These are phyloP conservation scores for Panellus pusillus DNA, from an alignment of 768 basidiomycete genomes.

Conservation along the genomic window DNA sequence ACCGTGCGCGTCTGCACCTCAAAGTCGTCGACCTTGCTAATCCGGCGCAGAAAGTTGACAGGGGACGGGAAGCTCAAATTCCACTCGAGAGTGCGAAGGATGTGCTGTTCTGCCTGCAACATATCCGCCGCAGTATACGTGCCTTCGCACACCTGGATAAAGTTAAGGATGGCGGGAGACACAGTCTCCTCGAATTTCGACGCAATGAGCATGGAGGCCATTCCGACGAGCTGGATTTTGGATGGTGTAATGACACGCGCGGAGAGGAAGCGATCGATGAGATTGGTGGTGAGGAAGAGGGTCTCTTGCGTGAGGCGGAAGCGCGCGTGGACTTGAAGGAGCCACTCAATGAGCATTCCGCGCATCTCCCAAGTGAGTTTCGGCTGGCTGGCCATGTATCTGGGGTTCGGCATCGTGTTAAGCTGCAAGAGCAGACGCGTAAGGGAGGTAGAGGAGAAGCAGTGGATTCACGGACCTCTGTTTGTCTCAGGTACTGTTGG, in stretches of 20 bases:
- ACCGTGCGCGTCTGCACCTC: conserved; percentile 83
- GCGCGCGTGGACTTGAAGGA: conserved; percentile 86
- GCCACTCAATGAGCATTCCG: conserved; percentile 87
- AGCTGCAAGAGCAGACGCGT: conserved; percentile 41
- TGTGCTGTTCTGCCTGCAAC: conserved; percentile 84
- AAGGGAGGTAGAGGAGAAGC: not conserved
- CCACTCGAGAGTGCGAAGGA: conserved; percentile 84
- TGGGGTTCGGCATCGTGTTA: conserved; percentile 72
- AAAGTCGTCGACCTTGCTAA: conserved; percentile 93
- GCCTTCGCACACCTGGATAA: conserved; percentile 76
- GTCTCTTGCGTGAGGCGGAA: conserved; percentile 90
- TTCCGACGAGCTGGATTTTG: conserved; percentile 90
- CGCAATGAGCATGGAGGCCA: conserved; percentile 84
- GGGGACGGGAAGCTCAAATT: conserved; percentile 86
- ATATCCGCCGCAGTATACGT: conserved; percentile 80
- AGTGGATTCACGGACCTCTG: conserved; percentile 58
- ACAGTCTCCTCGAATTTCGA: conserved; percentile 94
- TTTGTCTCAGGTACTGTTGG: conserved; percentile 78
- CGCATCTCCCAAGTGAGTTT: conserved; percentile 91
- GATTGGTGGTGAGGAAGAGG: conserved; percentile 84
- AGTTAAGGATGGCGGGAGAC: conserved; percentile 79
- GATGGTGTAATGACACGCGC: conserved; percentile 72
- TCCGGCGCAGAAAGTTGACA: conserved; percentile 83
- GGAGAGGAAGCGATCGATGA: conserved; percentile 76
- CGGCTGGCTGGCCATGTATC: conserved; percentile 83